A percentile compares a stretch with the other conserved stretches of the same genome.
Conservation (phyloP, 768 basidiomycete species). For the Ephemerocybe angulata region DNA sequence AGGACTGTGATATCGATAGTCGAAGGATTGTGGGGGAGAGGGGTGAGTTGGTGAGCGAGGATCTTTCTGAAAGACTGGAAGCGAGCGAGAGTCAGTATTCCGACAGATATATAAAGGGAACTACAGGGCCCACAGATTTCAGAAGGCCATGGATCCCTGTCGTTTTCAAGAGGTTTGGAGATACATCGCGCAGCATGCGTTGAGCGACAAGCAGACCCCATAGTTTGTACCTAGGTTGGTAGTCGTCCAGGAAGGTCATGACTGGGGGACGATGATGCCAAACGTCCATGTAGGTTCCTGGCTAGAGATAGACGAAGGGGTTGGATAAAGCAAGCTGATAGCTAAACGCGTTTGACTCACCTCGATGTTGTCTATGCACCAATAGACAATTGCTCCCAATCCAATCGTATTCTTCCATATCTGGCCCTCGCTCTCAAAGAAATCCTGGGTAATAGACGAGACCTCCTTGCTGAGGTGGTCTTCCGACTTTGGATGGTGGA, state of each 20-base stretch:
- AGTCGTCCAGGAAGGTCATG: constrained; percentile 81
- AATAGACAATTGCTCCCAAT: constrained; percentile 52
- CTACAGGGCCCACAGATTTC: constrained; percentile 46
- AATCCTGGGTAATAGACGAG: constrained; percentile 62
- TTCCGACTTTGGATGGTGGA: constrained; percentile 37
- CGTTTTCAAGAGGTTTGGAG: constrained; percentile 55
- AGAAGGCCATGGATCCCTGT: constrained; percentile 73
- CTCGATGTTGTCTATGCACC: constrained; percentile 66
- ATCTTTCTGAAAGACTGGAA: constrained; percentile 59
- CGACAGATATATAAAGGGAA: constrained; percentile 2
- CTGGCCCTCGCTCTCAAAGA: constrained; percentile 56
- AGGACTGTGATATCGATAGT: constrained; percentile 43
- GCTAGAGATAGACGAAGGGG: constrained; percentile 30
- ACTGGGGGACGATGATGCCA: constrained; percentile 80
- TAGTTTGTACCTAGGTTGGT: constrained; percentile 64
- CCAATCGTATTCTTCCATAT: constrained; percentile 67
- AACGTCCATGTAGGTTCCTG: constrained; percentile 52
- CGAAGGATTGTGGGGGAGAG: constrained; percentile 60
- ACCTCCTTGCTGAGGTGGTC: constrained; percentile 56
- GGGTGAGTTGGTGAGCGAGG: constrained; percentile 52
- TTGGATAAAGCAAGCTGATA: constrained; percentile 2
- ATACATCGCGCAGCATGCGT: constrained; percentile 54
- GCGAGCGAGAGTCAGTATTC: constrained; percentile 6
- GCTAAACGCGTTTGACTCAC: constrained; percentile 32
- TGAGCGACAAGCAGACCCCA: constrained; percentile 54